Evolutionary conservation across 2,329 filamentous ascomycete genomes (phyloP), one percentile per base, ranked within the genome.

Genomic region (Neofusicoccum sp.): DNA sequence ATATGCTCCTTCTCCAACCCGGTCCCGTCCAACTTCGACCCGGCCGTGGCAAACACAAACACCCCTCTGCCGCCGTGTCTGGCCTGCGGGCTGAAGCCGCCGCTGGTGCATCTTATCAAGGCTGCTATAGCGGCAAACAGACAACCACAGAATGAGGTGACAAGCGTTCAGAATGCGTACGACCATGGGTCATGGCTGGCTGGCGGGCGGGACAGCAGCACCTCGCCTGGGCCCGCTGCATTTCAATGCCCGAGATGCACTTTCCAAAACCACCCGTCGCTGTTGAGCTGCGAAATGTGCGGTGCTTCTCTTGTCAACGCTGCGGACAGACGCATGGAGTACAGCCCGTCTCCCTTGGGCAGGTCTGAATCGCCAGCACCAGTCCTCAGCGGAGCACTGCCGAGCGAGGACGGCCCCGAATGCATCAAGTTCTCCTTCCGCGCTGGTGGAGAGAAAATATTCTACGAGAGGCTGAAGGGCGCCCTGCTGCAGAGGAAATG

Each of bases 1-100:
- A 98, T 98, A 71, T 98, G 94, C 81, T 94, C 91, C 68, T 96
- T 96, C 73, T 94, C 93, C 8, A 98, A 98, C 71, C 89, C 92
- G 0, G 88, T 97, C 1, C 93, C 95, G 0, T 91, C 91, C 41
- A 97, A 97, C 75, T 98, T 98, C 74, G 94, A 98, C 71, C 91
- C 93, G 0, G 84, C 88, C 1, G 88, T 89, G 2, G 92, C 92
- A 7, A 95, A 87, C 65, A 86, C 88, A 22, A 87, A 92, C 66
- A 96, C 91, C 4, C 89, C 89, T 7, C 79, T 97, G 28, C 90
- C 93, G 3, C 92, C 94, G 68, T 99, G 95, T 73, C 81, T 97
- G 61, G 90, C 93, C 4, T 99, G 95, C 74, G 95, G 95, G 0
- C 97, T 99, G 71, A 96, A 95, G 71, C 95, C 95, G 3, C 89